Conservation (phyloP, 163 green algal species). For the Chlamydomonas reinhardtii region DNA sequence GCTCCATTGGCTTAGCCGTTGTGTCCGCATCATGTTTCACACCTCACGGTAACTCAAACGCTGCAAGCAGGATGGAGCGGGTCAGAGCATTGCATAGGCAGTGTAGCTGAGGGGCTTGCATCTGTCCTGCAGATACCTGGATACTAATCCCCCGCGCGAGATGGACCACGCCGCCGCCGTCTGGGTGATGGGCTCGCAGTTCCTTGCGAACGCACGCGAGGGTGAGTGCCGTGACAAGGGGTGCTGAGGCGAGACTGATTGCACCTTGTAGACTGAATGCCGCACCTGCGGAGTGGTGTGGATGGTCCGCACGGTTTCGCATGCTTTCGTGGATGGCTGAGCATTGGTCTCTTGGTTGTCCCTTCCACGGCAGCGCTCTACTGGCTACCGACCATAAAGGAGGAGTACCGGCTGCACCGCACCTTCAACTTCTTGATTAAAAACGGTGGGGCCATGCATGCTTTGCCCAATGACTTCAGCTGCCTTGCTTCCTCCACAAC, state of each 20-base stretch:
- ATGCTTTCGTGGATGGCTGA: background rate
- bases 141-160: background rate
- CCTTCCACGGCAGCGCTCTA: constrained; percentile 29
- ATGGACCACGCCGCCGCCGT: background rate
- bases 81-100: too few relatives aligned
- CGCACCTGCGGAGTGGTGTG: too few relatives aligned
- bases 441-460: background rate
- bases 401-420: constrained; percentile 14
- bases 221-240: background rate
- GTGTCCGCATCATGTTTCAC: too few relatives aligned
- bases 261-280: background rate
- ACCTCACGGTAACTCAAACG: too few relatives aligned
- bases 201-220: background rate
- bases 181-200: constrained; percentile 17
- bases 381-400: background rate
- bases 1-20: too few relatives aligned
- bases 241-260: background rate
- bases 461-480: too few relatives aligned
- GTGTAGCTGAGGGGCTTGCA: too few relatives aligned
- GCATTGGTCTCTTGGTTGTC: constrained; percentile 1
- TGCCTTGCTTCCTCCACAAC: too few relatives aligned
- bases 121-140: background rate
- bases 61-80: too few relatives aligned
- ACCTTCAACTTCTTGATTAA: background rate
- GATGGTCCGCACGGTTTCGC: background rate